Percentiles rank a stretch among this genome's conserved stretches.
Evolutionary conservation across 257 asterid species (phyloP).

Genomic region (Marsdenia floribunda): DNA sequence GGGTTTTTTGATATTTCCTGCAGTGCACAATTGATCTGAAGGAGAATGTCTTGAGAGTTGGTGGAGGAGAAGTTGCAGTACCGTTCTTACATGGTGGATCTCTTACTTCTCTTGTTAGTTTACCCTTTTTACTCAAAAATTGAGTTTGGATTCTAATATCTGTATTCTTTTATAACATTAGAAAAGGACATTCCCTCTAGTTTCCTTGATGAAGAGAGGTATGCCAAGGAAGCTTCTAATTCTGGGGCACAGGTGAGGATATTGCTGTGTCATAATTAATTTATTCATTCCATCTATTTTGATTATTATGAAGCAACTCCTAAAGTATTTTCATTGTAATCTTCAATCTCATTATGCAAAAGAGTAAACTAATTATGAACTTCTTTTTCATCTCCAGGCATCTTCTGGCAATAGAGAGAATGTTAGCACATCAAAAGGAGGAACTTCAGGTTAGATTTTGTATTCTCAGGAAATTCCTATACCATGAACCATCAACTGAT

Average conservation of each 20-base stretch:
- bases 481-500: neutral
- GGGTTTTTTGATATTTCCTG: conserved; percentile 15
- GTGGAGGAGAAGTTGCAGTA: conserved; percentile 95
- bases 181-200: conserved; percentile 87
- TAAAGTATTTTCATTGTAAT: neutral
- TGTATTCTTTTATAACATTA: conserved; percentile 27
- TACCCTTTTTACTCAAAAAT: neutral
- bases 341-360: neutral
- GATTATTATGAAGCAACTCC: neutral
- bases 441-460: conserved; percentile 55
- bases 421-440: conserved; percentile 38
- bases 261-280: neutral
- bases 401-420: conserved; percentile 41
- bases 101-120: neutral
- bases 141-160: conserved; percentile 6
- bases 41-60: conserved; percentile 92
- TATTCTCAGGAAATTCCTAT: neutral
- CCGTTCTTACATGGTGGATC: conserved; percentile 79
- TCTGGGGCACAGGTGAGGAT: conserved; percentile 71
- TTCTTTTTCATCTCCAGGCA: conserved; percentile 39
- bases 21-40: conserved; percentile 95
- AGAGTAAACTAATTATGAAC: neutral
- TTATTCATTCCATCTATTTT: neutral
- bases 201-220: conserved; percentile 65
- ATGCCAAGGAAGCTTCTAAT: conserved; percentile 73